These are phyloP conservation scores for Panicum hallii DNA, from an alignment of 202 grass and related monocot species.

Conservation along the genomic window DNA sequence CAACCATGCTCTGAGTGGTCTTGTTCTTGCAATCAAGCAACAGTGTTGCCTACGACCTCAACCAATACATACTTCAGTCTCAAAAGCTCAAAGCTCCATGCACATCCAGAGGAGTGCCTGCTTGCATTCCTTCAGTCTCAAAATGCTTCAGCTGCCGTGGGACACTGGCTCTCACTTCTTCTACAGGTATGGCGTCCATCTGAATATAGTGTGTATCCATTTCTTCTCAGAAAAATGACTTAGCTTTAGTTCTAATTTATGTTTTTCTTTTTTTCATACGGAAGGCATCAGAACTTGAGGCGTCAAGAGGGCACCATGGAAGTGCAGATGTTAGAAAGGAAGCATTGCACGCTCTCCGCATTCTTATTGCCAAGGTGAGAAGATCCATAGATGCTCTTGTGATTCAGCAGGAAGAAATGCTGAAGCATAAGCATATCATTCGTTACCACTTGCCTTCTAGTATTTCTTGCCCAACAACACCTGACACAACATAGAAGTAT, in stretches of 20 bases:
- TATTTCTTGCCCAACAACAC: neutral
- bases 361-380: slow-evolving; percentile 90
- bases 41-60: slow-evolving; percentile 47
- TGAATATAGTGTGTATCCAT: neutral
- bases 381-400: slow-evolving; percentile 2
- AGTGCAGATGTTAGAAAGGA: slow-evolving; percentile 83
- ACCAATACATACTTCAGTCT: slow-evolving; percentile 17
- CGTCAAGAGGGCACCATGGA: slow-evolving; percentile 80
- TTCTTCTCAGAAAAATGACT: neutral
- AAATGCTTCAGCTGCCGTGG: slow-evolving; percentile 88
- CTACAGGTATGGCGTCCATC: slow-evolving; percentile 60
- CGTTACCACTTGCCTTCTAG: slow-evolving; percentile 5
- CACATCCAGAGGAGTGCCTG: slow-evolving; percentile 69
- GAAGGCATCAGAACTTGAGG: slow-evolving; percentile 88
- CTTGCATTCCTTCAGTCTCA: slow-evolving; percentile 84
- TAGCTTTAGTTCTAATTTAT: slow-evolving; percentile 37
- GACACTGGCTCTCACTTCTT: slow-evolving; percentile 94
- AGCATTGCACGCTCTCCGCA: slow-evolving; percentile 72
- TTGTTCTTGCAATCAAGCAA: slow-evolving; percentile 74
- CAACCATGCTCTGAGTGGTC: slow-evolving; percentile 59
- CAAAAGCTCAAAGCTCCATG: slow-evolving; percentile 24
- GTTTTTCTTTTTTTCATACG: slow-evolving; percentile 34
- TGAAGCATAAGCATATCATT: slow-evolving; percentile 3
- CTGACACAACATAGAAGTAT: slow-evolving; percentile 1
- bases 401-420: slow-evolving; percentile 8